Conservation (phyloP, 805 yeast species). For the Candida stauntonica region DNA sequence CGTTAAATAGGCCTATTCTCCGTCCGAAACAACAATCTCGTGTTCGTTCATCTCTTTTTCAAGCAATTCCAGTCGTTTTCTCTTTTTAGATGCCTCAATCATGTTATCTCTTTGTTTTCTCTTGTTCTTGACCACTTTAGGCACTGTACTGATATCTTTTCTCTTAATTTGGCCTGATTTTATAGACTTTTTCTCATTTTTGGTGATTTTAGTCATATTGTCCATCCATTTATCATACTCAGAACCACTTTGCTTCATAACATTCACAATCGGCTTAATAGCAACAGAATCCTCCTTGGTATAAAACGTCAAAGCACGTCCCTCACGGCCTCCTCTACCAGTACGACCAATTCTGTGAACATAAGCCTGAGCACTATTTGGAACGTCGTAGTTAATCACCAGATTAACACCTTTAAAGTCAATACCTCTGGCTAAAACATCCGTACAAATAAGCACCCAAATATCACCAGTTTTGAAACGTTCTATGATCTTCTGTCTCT, state of each 20-base stretch:
- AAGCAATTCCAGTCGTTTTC: conserved; percentile 31
- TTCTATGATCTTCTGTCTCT: conserved; percentile 80
- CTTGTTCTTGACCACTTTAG: conserved; percentile 59
- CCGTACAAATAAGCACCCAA: conserved; percentile 97
- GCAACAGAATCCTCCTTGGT: conserved; percentile 82
- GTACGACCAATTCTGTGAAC: conserved; percentile 99
- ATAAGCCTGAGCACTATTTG: conserved; percentile 88
- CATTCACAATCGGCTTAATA: conserved; percentile 82
- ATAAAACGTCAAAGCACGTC: conserved; percentile 87
- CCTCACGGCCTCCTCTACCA: conserved; percentile 88
- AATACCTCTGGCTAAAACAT: conserved; percentile 93
- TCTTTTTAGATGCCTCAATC: conserved; percentile 70
- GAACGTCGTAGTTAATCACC: conserved; percentile 95
- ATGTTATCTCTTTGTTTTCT: conserved; percentile 60
- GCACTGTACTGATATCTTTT: conserved; percentile 80
- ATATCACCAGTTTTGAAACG: conserved; percentile 84
- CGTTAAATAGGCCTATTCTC: conserved; percentile 1
- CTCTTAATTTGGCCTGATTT: conserved; percentile 59
- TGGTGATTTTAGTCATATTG: conserved; percentile 57
- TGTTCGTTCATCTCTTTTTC: conserved; percentile 4
- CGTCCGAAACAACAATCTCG: conserved; percentile 8
- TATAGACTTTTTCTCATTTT: conserved; percentile 56
- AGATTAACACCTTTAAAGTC: conserved; percentile 94
- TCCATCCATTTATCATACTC: conserved; percentile 79
- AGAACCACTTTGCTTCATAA: conserved; percentile 90